Base-by-base conservation (phyloP, 208 protist genomes). In the Phytomonas sp. region DNA sequence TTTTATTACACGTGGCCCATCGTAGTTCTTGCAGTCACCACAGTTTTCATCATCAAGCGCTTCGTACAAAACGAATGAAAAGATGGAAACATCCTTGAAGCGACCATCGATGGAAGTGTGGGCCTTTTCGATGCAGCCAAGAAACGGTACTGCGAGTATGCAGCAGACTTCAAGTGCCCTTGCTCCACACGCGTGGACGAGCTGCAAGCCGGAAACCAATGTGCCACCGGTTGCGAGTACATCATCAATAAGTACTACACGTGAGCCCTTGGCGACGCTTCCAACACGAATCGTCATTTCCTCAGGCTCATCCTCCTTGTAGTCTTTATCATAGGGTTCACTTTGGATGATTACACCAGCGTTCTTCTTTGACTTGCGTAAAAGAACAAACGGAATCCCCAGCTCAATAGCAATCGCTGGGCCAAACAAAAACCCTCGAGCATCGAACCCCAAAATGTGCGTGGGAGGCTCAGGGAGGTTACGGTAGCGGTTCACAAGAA, bases 221-320 rank as follows among this genome's bases (percentile, higher is more conserved):
- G 92, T 97, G 20, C 93, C 93, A 33, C 93, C 93, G 3, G 93
- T 97, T 30, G 93, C 93, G 33, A 97, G 72, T 0, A 97, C 88
- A 75, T 97, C 93, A 77, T 97, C 93, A 67, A 97, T 89, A 13
- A 97, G 80, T 43, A 97, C 83, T 34, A 96, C 91, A 40, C 93
- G 87, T 13, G 88, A 84, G 20, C 74, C 81, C 60, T 81, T 75
- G 60, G 40, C 29, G 65, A 97, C 85, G 70, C 85, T 92, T 29
- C 88, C 93, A 59, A 72, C 60, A 59, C 93, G 88, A 59, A 97
- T 81, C 13, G 84, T 92, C 89, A 96, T 95, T 62, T 83, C 78
- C 59, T 97, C 91, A 0, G 81, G 79, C 1, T 75, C 76, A 0
- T 80, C 82, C 64, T 96, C 90, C 67, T 83, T 84, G 83, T 97